Evolutionary conservation across 140 eudicot genomes (phyloP), one percentile per base, ranked within the genome.

Genomic region (Ambrosia hybrid): DNA sequence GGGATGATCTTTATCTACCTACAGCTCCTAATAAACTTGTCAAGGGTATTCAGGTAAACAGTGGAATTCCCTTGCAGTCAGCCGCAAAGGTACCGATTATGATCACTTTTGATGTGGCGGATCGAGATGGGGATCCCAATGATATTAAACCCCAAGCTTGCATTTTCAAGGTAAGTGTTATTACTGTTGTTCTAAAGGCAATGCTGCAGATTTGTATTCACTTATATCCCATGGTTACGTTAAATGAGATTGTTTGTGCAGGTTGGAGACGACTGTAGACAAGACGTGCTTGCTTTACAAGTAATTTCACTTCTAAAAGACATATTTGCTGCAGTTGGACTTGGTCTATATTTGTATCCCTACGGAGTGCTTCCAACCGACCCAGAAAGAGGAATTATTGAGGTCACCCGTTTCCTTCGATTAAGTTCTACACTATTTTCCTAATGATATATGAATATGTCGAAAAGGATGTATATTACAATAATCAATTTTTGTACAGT

Each of bases 261-360:
- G 99, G 99, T 94, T 74, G 97, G 99, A 70, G 99, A 94, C 72
- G 99, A 94, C 74, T 94, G 99, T 80, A 87, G 99, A 52, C 99
- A 94, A 84, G 99, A 94, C 76, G 97, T 90, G 52, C 97, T 94
- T 71, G 99, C 99, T 73, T 88, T 94, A 68, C 99, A 94, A 88
- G 99, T 94, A 58, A 94, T 94, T 75, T 86, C 96, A 39, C 97
- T 94, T 75, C 83, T 90, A 30, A 90, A 78, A 86, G 99, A 94
- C 77, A 90, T 94, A 57, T 94, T 90, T 80, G 86, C 49, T 78
- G 97, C 92, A 36, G 89, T 88, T 76, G 97, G 96, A 37, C 90
- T 94, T 9, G 76, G 74, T 71, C 96, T 94, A 7, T 90, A 94
- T 88, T 79, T 94, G 59, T 94, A 82, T 79, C 99, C 99, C 61